Evolutionary conservation across 2,329 filamentous ascomycete genomes (phyloP).

Genomic region (Xylariaceae sp.): DNA sequence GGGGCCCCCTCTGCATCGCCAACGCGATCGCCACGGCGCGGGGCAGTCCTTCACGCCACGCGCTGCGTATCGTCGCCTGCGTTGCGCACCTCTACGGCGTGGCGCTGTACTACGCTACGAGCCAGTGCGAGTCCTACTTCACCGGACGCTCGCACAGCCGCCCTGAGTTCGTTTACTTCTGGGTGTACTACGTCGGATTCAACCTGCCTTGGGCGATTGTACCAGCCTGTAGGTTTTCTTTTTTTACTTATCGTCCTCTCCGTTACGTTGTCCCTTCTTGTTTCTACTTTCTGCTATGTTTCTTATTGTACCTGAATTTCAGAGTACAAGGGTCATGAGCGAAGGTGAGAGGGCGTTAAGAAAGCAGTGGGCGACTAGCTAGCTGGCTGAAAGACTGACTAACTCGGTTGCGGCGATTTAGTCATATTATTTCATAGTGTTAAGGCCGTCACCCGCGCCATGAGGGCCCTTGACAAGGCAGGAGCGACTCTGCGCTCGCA

Average conservation of each 20-base stretch:
- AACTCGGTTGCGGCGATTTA: conserved; percentile 15
- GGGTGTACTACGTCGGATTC: conserved; percentile 67
- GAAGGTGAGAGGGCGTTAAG: not conserved
- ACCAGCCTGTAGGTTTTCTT: conserved; percentile 54
- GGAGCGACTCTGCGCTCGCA: conserved; percentile 29
- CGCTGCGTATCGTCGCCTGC: conserved; percentile 57
- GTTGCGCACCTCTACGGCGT: conserved; percentile 66
- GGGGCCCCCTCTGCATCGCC: conserved; percentile 64
- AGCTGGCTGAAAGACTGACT: not conserved
- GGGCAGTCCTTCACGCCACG: conserved; percentile 53
- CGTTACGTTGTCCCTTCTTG: not conserved
- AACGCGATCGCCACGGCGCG: conserved; percentile 53
- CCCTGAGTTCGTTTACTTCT: conserved; percentile 66
- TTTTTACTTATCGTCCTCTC: not conserved
- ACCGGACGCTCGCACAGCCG: conserved; percentile 58
- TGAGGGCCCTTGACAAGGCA: conserved; percentile 36
- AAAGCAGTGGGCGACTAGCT: not conserved
- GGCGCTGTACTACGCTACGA: conserved; percentile 67
- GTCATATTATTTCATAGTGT: conserved; percentile 39
- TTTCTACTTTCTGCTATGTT: not conserved
- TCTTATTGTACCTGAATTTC: not conserved
- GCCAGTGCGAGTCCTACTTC: conserved; percentile 53
- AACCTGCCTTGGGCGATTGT: conserved; percentile 66
- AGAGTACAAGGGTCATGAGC: not conserved
- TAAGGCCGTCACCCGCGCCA: conserved; percentile 33